These are phyloP conservation scores for Arxiozyma bovina DNA, from an alignment of 1,139 yeast genomes.

Conservation along the genomic window DNA sequence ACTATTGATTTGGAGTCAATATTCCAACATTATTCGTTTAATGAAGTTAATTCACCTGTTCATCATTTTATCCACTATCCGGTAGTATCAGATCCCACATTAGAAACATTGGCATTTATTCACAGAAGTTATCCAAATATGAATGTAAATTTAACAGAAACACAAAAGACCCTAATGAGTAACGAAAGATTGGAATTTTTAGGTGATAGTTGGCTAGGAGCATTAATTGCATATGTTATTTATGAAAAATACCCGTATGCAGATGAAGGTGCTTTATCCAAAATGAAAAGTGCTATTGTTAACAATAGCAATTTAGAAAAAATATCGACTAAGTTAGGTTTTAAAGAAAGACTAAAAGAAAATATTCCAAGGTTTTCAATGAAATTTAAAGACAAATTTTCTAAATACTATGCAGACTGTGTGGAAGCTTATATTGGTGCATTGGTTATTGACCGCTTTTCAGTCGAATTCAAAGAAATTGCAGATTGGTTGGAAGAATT, in stretches of 20 bases:
- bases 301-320: constrained; percentile 49
- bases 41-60: constrained; percentile 8
- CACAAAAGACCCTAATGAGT: constrained; percentile 12
- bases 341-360: constrained; percentile 46
- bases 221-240: constrained; percentile 54
- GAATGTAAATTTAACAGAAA: constrained; percentile 11
- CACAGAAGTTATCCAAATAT: constrained; percentile 15
- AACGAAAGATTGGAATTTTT: constrained; percentile 83
- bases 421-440: constrained; percentile 23
- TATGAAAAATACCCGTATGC: constrained; percentile 55
- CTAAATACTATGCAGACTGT: constrained; percentile 17
- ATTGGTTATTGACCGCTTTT: constrained; percentile 16
- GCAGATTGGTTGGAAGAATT: constrained; percentile 13
- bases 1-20: constrained; percentile 6
- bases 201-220: constrained; percentile 78
- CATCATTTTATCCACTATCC: constrained; percentile 11
- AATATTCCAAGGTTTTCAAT: constrained; percentile 28
- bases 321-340: constrained; percentile 58
- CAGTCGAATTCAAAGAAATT: constrained; percentile 14
- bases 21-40: constrained; percentile 10
- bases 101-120: constrained; percentile 17
- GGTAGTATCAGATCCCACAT: constrained; percentile 7
- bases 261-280: constrained; percentile 69
- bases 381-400: constrained; percentile 15
- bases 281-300: constrained; percentile 56